Evolutionary conservation across 306 rosid species (phyloP), one percentile per base, ranked within the genome.

Genomic region (Cucurbita moschata): DNA sequence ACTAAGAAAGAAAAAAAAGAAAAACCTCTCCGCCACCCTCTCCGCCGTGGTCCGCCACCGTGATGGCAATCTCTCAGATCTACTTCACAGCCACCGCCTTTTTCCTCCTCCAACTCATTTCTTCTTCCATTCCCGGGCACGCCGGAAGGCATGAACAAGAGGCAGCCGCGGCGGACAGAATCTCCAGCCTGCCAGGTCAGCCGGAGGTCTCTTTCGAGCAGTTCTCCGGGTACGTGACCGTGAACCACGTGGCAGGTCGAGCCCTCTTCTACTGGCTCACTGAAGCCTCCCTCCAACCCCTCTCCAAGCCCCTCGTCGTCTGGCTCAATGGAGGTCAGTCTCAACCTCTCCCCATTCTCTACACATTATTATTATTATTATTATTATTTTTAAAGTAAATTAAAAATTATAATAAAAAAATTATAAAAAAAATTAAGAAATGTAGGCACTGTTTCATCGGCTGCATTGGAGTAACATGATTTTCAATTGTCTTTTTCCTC

Each of bases 181-280:
- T 94, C 68, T 71, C 71, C 16, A 64, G 63, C 39, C 98, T 94
- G 7, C 98, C 98, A 2, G 98, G 98, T 5, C 98, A 94, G 8
- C 98, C 98, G 4, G 82, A 79, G 63, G 97, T 94, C 35, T 75
- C 80, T 1, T 94, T 94, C 79, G 84, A 80, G 16, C 98, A 94
- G 50, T 94, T 86, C 80, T 90, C 98, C 16, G 98, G 98, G 55
- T 94, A 94, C 72, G 97, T 94, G 30, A 87, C 96, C 43, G 98
- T 94, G 16, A 84, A 89, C 62, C 75, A 64, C 2, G 86, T 54
- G n/a, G 88, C 88, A 47, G 97, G 98, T 10, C 81, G 98, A 87
- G 94, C 98, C 15, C 97, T 94, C 81, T 94, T 94, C 75, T 94
- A 94, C 81, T 94, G 98, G 98, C 96, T 94, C 78, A 94, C 98